Conservation (phyloP, 192 early-diverging fungal species). For the Allomyces macrogynus region DNA sequence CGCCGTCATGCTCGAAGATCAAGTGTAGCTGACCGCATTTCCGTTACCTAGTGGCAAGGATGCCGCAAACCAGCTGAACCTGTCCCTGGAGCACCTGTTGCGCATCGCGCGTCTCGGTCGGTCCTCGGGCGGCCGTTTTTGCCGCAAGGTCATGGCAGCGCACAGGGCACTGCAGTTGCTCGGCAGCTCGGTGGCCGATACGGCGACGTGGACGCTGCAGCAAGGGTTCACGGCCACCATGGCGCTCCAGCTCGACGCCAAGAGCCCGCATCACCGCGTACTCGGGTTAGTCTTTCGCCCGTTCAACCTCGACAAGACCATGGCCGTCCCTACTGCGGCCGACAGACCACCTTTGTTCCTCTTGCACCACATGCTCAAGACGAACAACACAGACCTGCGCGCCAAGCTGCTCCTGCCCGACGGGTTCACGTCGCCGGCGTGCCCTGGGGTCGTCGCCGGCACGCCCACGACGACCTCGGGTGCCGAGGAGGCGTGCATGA, state of each 20-base stretch:
- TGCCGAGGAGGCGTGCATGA: slow-evolving; percentile 28
- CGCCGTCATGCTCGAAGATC: neutral
- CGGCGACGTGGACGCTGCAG: neutral
- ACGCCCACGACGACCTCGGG: neutral
- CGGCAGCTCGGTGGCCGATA: neutral
- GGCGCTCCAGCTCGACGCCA: neutral
- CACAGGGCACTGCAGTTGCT: neutral
- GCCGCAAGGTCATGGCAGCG: neutral
- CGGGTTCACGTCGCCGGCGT: neutral
- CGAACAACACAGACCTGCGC: neutral
- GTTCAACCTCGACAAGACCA: neutral
- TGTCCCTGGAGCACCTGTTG: neutral
- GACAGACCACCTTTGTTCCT: neutral
- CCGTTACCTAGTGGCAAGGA: neutral
- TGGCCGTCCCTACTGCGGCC: neutral
- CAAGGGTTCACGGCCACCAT: neutral
- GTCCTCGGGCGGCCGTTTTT: neutral
- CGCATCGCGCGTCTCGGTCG: neutral
- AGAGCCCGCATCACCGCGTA: neutral
- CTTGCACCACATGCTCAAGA: neutral
- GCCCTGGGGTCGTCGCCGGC: neutral
- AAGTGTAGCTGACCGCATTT: neutral
- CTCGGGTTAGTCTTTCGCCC: neutral
- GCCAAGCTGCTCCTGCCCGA: neutral
- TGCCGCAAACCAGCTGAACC: neutral